Conservation (phyloP, 2,329 filamentous ascomycete species). For the Fusarium brachygibbosum region DNA sequence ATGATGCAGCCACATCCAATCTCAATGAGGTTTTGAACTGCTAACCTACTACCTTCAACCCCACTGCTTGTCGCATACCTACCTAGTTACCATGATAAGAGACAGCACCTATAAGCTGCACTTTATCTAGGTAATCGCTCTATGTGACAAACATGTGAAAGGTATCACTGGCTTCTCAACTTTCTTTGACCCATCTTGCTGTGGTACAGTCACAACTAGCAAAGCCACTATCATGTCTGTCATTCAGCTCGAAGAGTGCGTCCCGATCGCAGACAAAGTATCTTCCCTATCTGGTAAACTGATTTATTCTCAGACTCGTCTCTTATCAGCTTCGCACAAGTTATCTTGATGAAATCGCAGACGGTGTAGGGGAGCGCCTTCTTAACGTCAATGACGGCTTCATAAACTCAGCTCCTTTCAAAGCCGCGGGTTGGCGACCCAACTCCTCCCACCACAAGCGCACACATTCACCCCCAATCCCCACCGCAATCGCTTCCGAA, state of each 20-base stretch:
- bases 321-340: conserved; percentile 85
- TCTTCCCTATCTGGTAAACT: conserved; percentile 23
- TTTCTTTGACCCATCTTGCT: background rate
- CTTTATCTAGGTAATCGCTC: conserved; percentile 16
- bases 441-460: conserved; percentile 83
- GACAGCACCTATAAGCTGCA: background rate
- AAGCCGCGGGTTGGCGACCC: conserved; percentile 83
- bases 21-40: conserved; percentile 41
- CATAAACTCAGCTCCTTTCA: conserved; percentile 84
- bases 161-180: background rate
- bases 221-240: conserved; percentile 52
- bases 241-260: conserved; percentile 58
- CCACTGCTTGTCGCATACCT: conserved; percentile 21
- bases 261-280: background rate
- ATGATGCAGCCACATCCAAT: conserved; percentile 37
- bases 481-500: conserved; percentile 83
- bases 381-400: conserved; percentile 85
- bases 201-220: conserved; percentile 13
- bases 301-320: conserved; percentile 71
- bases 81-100: conserved; percentile 2
- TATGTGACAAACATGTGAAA: conserved; percentile 39
- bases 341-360: conserved; percentile 83
- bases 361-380: conserved; percentile 86
- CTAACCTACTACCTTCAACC: conserved; percentile 22
- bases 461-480: conserved; percentile 88